Base-by-base conservation (phyloP, 2,329 filamentous ascomycete species). In the Mycocentrospora acerina region DNA sequence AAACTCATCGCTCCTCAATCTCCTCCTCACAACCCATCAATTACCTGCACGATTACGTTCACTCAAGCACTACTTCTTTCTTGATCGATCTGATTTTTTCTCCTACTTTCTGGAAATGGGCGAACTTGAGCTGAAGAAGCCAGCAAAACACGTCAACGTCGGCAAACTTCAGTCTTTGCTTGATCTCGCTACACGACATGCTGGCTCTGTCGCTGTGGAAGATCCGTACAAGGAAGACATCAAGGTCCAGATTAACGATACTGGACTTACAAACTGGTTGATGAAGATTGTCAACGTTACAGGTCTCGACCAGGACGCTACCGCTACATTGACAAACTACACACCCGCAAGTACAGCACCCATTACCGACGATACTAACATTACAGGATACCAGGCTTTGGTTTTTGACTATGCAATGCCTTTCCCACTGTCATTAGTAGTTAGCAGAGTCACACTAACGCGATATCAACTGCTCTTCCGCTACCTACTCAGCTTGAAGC, bases 191-290 rank as follows among this genome's bases (percentile, higher is more conserved):
- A 78, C 98, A 33, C 88, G 93, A n/a, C 93, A 98, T 59, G 90
- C 93, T 2, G 93, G 93, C 28, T 96, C 87, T 57, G 86, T 95
- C 32, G 91, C 95, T 11, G 90, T 90, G 1, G 80, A 95, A 41
- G 93, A 98, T 63, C 90, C 91, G 0, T 98, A 95, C 77, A 98
- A 97, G 63, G 93, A 98, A 70, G 91, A 98, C 62, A 88, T 98
- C 67, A 95, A 94, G 68, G 89, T 98, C 15, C 85, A 90, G 58
- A 96, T 97, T 86, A 96, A 96, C 64, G 90, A 95, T 55, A 84
- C 91, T 26, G 88, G 89, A 5, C 80, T 98, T 30, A 94, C 90
- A 10, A 94, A 94, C 60, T 94, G 90, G 72, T 75, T 98, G 42
- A 95, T 96, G 78, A 85, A 91, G 36, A 91, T 98, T 35, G 91